A percentile compares a stretch with the other conserved stretches of the same genome.
These are phyloP conservation scores for Aspergillus bombycis DNA, from an alignment of 2,329 filamentous ascomycete genomes.

Conservation along the genomic window DNA sequence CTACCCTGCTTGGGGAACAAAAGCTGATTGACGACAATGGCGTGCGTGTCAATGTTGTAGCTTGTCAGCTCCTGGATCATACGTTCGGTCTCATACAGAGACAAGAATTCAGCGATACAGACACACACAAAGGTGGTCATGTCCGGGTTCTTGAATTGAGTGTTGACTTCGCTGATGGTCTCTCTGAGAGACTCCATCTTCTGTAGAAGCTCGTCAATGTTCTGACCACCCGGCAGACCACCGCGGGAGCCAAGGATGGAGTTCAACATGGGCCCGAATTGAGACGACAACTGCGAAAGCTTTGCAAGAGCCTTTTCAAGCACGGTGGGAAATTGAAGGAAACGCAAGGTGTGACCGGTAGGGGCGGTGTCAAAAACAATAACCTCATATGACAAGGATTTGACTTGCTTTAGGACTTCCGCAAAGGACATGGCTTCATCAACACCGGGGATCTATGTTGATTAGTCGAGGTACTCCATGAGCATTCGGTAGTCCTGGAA, in stretches of 20 bases:
- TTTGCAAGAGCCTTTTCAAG: constrained; percentile 99
- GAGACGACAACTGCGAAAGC: constrained; percentile 86
- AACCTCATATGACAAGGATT: constrained; percentile 96
- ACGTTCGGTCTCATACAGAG: constrained; percentile 95
- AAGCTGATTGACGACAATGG: constrained; percentile 97
- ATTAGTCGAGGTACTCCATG: constrained; percentile 8
- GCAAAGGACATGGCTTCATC: constrained; percentile 99
- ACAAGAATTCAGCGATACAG: constrained; percentile 96
- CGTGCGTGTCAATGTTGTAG: constrained; percentile 94
- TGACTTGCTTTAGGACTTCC: constrained; percentile 98
- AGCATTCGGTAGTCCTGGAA: background rate
- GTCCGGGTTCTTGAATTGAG: constrained; percentile 95
- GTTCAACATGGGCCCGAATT: constrained; percentile 96
- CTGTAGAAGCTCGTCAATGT: constrained; percentile 85
- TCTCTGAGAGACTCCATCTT: constrained; percentile 93
- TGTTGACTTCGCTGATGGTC: constrained; percentile 94
- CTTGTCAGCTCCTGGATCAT: constrained; percentile 98
- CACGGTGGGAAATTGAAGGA: constrained; percentile 96
- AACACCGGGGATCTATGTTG: constrained; percentile 88
- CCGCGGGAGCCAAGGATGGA: constrained; percentile 80
- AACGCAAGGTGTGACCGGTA: constrained; percentile 95
- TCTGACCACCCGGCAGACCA: constrained; percentile 86
- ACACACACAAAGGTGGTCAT: constrained; percentile 98
- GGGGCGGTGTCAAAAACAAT: constrained; percentile 99
- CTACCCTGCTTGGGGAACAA: constrained; percentile 86